These are phyloP conservation scores for Triangularia verruculosa DNA, from an alignment of 2,329 filamentous ascomycete genomes.

Conservation along the genomic window DNA sequence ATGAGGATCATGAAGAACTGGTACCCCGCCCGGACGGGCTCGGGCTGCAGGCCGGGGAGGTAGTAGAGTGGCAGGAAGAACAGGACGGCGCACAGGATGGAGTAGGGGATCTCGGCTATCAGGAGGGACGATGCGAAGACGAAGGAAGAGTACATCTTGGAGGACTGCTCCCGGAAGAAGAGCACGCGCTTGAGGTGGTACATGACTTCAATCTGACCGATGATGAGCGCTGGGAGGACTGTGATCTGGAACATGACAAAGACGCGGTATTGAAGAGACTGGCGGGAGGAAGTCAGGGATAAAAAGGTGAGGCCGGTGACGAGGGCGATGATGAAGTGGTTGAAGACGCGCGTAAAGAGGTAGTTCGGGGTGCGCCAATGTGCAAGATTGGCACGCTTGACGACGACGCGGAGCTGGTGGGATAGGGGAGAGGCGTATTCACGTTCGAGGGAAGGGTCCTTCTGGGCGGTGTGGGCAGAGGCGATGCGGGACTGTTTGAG, in stretches of 20 bases:
- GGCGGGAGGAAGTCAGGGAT: constrained; percentile 70
- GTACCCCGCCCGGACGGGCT: constrained; percentile 69
- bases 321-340: constrained; percentile 74
- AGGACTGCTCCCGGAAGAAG: constrained; percentile 80
- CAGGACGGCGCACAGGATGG: constrained; percentile 70
- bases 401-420: constrained; percentile 77
- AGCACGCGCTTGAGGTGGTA: constrained; percentile 77
- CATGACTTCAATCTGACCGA: constrained; percentile 80
- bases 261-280: constrained; percentile 78
- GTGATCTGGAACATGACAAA: constrained; percentile 91
- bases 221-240: constrained; percentile 77
- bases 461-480: constrained; percentile 31
- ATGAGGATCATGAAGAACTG: constrained; percentile 83
- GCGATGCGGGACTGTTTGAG: constrained; percentile 61
- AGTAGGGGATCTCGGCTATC: constrained; percentile 83
- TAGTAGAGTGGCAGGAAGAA: constrained; percentile 87
- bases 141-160: constrained; percentile 80
- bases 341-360: constrained; percentile 82
- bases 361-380: constrained; percentile 90
- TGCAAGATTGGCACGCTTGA: constrained; percentile 68
- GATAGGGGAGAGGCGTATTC: constrained; percentile 79
- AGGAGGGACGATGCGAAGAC: constrained; percentile 76
- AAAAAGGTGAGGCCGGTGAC: constrained; percentile 78
- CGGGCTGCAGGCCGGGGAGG: constrained; percentile 69
- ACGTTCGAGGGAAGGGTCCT: constrained; percentile 57